These are phyloP conservation scores for Boletus reticulatus DNA, from an alignment of 768 basidiomycete species.

Conservation along the genomic window DNA sequence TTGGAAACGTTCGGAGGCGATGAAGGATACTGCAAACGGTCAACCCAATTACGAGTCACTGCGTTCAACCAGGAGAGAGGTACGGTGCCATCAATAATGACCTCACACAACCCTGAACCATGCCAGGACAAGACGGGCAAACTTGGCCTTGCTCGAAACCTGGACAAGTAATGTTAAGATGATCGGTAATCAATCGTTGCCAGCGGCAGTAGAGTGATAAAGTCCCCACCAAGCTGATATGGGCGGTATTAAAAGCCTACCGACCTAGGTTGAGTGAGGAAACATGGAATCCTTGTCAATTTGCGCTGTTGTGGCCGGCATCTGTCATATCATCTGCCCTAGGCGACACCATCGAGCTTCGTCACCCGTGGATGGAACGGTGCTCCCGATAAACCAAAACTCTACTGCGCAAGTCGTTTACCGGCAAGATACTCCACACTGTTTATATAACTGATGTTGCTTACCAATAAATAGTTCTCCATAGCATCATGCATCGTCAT, in stretches of 20 bases:
- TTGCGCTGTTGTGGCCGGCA: background rate
- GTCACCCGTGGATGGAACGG: slow-evolving; percentile 17
- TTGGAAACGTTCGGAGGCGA: background rate
- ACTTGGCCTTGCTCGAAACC: slow-evolving; percentile 5
- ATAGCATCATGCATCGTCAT: slow-evolving; percentile 17
- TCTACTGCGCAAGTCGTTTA: slow-evolving; percentile 17
- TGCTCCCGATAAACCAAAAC: slow-evolving; percentile 15
- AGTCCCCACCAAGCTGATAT: too few relatives aligned
- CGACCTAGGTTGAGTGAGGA: background rate
- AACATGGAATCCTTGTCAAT: slow-evolving; percentile 6
- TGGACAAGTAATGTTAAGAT: background rate
- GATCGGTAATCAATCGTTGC: background rate
- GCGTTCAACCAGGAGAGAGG: background rate
- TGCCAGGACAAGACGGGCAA: slow-evolving; percentile 4
- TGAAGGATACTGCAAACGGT: background rate
- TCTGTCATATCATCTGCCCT: slow-evolving; percentile 4
- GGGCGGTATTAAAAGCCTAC: background rate
- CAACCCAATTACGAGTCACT: background rate
- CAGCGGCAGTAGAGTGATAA: background rate
- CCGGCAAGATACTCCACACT: slow-evolving; percentile 1
- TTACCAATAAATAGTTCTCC: slow-evolving; percentile 10
- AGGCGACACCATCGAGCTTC: slow-evolving; percentile 19
- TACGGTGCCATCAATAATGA: background rate
- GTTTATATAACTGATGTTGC: background rate
- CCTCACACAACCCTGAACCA: background rate